Base-by-base conservation (phyloP, 805 yeast species). In the Ogataea zsoltii region DNA sequence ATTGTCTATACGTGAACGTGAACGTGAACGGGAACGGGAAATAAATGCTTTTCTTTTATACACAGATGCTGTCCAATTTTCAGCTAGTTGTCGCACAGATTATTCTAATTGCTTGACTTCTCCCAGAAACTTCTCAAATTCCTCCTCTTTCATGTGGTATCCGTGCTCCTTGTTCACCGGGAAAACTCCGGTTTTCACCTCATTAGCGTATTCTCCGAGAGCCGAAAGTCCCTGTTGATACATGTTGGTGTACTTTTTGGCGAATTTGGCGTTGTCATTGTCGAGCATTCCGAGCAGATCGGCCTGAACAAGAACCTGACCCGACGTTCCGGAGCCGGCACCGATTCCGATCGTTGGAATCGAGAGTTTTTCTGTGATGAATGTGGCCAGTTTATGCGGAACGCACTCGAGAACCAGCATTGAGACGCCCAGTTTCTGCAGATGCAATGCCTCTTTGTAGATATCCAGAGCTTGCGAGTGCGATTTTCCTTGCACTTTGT, bases 271-370 rank as follows among this genome's bases (percentile, higher is more conserved):
- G 17, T 65, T 61, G 36, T 68, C 71, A 0, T 75, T 74, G 35
- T 80, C 80, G 40, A 72, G 70, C 87, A 84, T 79, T 1, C 97
- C 97, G 26, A 92, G 68, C 67, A 88, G 58, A 61, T 92, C 99
- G 3, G 88, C 79, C 63, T 86, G 82, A 0, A 92, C 99, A 31
- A 92, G 72, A 1, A 92, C 96, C 64, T 94, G 98, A 0, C 96
- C 98, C 29, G 87, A 79, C 7, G 92, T 84, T 7, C 69, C 68
- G 17, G 81, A 78, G 0, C 99, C 98, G 0, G 98, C 97, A 4
- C 99, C 99, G 39, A 92, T 92, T 3, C 99, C 99, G 53, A 92
- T 90, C 1, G 95, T 87, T 0, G 98, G 97, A 1, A 92, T 72
- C 1, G 61, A 41, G 26, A 90, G 62, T 12, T 70, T 68, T 2